These are phyloP conservation scores for Arthrobotrys pseudoclavata DNA, from an alignment of 2,329 filamentous ascomycete species.

Conservation along the genomic window DNA sequence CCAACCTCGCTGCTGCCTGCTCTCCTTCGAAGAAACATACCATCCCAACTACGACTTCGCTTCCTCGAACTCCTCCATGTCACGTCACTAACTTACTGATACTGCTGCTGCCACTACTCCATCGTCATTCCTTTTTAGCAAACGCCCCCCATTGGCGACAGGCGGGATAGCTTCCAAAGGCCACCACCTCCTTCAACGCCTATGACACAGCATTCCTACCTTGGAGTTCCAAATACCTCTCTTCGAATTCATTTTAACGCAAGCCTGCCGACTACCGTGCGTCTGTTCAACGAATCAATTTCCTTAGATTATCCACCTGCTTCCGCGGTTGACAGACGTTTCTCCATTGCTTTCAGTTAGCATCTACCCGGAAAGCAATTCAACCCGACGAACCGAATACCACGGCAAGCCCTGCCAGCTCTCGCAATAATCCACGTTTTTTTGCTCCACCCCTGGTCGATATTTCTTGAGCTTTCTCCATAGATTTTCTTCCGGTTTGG, in stretches of 20 bases:
- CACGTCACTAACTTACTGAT: not conserved
- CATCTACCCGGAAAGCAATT: constrained; percentile 46
- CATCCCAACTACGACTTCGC: not conserved
- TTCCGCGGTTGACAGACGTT: constrained; percentile 19
- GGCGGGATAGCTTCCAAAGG: constrained; percentile 34
- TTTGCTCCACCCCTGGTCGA: constrained; percentile 7
- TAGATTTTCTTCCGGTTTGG: constrained; percentile 24
- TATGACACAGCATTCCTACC: constrained; percentile 22
- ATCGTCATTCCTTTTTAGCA: constrained; percentile 41
- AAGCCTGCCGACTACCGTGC: constrained; percentile 9
- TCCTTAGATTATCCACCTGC: constrained; percentile 22
- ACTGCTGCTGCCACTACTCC: constrained; percentile 11
- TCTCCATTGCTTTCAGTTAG: constrained; percentile 16
- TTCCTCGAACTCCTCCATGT: constrained; percentile 17
- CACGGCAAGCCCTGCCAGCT: constrained; percentile 41
- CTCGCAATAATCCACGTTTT: constrained; percentile 40
- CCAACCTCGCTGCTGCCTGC: constrained; percentile 10
- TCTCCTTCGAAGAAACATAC: constrained; percentile 6
- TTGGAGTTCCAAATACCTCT: constrained; percentile 17
- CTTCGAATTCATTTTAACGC: constrained; percentile 2
- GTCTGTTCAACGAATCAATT: constrained; percentile 29
- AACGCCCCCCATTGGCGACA: constrained; percentile 20
- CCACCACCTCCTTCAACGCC: constrained; percentile 7
- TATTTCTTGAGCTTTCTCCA: constrained; percentile 11
- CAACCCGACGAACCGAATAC: constrained; percentile 47